These are phyloP conservation scores for Candida tunisiensis DNA, from an alignment of 1,139 yeast species.

Conservation along the genomic window DNA sequence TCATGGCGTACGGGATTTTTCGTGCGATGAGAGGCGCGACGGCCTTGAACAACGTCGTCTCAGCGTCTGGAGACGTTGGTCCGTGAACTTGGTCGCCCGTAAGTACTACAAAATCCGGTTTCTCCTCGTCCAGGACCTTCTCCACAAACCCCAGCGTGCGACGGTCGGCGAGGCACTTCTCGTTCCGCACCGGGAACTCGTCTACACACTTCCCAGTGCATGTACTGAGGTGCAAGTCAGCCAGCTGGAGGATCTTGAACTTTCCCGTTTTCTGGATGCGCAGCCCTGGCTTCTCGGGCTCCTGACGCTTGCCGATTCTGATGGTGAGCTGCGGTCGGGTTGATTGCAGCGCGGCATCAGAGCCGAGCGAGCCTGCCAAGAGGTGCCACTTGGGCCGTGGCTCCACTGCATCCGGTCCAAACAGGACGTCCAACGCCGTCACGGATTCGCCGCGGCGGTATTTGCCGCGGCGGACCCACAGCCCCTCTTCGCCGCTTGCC, in stretches of 20 bases:
- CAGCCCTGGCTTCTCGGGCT: constrained; percentile 16
- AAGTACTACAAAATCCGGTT: constrained; percentile 66
- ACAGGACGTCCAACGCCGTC: constrained; percentile 43
- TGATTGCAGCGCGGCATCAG: constrained; percentile 5
- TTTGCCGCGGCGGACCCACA: constrained; percentile 34
- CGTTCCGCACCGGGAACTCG: constrained; percentile 32
- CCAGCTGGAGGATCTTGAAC: constrained; percentile 68
- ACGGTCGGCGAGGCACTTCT: constrained; percentile 55
- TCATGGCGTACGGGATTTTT: constrained; percentile 63
- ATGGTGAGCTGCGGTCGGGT: constrained; percentile 18
- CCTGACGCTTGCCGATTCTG: constrained; percentile 21
- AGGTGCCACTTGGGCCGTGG: constrained; percentile 63
- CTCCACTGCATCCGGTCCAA: constrained; percentile 58
- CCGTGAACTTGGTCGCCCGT: constrained; percentile 84
- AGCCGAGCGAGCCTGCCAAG: constrained; percentile 15
- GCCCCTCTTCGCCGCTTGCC: constrained; percentile 22
- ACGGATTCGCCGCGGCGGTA: constrained; percentile 19
- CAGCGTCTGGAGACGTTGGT: constrained; percentile 54
- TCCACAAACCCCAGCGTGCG: constrained; percentile 48
- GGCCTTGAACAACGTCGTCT: constrained; percentile 61
- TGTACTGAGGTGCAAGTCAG: constrained; percentile 74
- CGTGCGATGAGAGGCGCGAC: constrained; percentile 52
- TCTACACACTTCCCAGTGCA: constrained; percentile 64
- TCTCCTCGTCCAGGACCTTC: constrained; percentile 46
- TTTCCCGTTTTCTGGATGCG: constrained; percentile 24